Evolutionary conservation across 208 protist genomes (phyloP).

Genomic region (Trypanosoma brucei): DNA sequence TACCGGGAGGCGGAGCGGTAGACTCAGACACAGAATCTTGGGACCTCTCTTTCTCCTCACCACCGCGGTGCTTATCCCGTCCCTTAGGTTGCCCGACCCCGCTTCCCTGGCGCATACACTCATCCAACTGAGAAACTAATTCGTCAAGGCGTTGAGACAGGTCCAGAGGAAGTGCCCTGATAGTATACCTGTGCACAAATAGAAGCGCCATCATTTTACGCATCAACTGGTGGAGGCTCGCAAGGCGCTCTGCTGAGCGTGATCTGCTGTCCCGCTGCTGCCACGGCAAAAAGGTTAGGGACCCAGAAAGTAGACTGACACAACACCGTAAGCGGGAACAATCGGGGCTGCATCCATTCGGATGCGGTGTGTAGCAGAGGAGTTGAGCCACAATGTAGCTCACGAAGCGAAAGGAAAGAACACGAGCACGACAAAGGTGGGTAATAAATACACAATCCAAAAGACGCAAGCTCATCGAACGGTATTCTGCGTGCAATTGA

Average conservation of each 20-base stretch:
- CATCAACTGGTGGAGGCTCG: constrained; percentile 16
- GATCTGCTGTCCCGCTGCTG: background rate
- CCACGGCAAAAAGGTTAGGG: constrained; percentile 12
- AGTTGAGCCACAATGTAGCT: constrained; percentile 7
- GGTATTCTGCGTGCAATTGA: background rate
- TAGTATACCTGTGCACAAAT: constrained; percentile 10
- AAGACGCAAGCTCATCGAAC: constrained; percentile 19
- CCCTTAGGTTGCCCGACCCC: background rate
- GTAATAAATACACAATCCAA: constrained; percentile 21
- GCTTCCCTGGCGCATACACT: background rate
- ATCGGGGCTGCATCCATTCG: background rate
- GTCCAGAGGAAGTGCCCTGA: constrained; percentile 12
- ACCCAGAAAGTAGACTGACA: constrained; percentile 11
- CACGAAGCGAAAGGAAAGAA: constrained; percentile 21
- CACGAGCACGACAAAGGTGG: constrained; percentile 13
- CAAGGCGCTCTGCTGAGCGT: constrained; percentile 4
- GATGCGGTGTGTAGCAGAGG: constrained; percentile 15
- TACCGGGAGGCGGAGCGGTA: background rate
- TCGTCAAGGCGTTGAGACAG: constrained; percentile 11
- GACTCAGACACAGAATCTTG: background rate
- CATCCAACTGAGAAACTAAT: background rate
- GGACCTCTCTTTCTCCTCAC: background rate
- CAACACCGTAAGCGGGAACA: constrained; percentile 13
- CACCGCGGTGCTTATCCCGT: background rate
- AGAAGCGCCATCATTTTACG: constrained; percentile 16